Conservation (phyloP, 2,329 filamentous ascomycete species). For the Tolypocladium nubicola region DNA sequence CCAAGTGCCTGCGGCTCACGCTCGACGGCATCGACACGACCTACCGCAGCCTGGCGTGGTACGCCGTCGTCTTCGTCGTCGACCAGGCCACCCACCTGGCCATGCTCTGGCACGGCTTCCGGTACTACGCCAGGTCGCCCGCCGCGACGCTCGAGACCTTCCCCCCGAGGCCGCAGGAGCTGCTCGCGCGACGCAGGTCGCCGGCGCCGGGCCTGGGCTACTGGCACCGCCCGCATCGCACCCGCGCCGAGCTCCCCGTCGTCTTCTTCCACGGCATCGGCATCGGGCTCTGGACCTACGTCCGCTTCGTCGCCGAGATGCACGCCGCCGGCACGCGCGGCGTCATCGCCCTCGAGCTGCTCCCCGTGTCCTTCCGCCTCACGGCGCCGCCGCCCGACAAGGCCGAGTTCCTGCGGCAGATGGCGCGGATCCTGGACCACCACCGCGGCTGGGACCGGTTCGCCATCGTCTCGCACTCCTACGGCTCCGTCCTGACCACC, state of each 20-base stretch:
- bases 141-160: conserved; percentile 31
- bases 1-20: conserved; percentile 50
- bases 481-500: conserved; percentile 52
- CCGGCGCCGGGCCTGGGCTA: conserved; percentile 44
- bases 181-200: conserved; percentile 35
- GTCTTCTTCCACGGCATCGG: conserved; percentile 65
- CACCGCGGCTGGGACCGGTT: conserved; percentile 52
- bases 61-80: conserved; percentile 42
- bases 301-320: conserved; percentile 43
- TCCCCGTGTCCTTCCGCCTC: conserved; percentile 54
- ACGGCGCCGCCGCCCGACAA: conserved; percentile 40
- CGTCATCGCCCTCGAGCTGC: conserved; percentile 54
- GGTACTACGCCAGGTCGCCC: conserved; percentile 32
- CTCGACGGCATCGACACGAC: conserved; percentile 51
- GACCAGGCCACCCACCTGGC: conserved; percentile 38
- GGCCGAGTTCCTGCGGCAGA: conserved; percentile 42
- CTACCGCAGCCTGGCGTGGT: conserved; percentile 56
- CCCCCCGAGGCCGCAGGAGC: conserved; percentile 43
- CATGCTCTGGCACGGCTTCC: conserved; percentile 39
- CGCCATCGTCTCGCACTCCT: conserved; percentile 51
- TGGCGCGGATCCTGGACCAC: conserved; percentile 43
- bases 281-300: conserved; percentile 54
- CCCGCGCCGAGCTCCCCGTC: conserved; percentile 37
- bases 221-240: conserved; percentile 54
- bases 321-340: conserved; percentile 24